These are phyloP conservation scores for Glomus cerebriforme DNA, from an alignment of 192 early-diverging fungal species.

Conservation along the genomic window DNA sequence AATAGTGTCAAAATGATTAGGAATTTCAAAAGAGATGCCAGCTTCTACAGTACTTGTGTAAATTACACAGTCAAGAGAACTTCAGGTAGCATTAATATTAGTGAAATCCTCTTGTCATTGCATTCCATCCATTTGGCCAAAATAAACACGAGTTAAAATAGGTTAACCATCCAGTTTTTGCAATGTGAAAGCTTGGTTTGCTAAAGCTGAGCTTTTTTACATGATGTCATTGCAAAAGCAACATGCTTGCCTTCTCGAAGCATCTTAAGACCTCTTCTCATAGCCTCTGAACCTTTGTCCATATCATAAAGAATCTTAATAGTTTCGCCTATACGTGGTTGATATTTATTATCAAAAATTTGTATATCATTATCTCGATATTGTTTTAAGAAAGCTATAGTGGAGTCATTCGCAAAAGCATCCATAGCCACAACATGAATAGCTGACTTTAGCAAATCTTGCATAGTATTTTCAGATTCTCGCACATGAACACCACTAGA, in stretches of 20 bases:
- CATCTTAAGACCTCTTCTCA: conserved; percentile 26
- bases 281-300: conserved; percentile 22
- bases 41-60: conserved; percentile 29
- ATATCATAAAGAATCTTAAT: neutral
- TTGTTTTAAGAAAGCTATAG: too few species aligned
- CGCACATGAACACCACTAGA: conserved; percentile 3
- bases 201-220: conserved; percentile 23
- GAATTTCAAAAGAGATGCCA: too few species aligned
- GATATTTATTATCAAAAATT: conserved; percentile 19
- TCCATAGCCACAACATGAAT: neutral
- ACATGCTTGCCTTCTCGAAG: conserved; percentile 11
- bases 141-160: conserved; percentile 28
- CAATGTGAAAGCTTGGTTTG: conserved; percentile 1
- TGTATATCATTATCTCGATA: neutral
- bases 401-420: neutral
- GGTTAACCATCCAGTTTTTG: conserved; percentile 11
- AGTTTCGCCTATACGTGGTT: conserved; percentile 3
- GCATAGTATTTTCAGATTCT: conserved; percentile 15
- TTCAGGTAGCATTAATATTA: conserved; percentile 26
- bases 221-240: conserved; percentile 14
- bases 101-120: conserved; percentile 17
- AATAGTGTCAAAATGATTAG: conserved; percentile 28
- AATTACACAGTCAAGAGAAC: conserved; percentile 24
- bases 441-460: conserved; percentile 5
- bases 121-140: conserved; percentile 28